Evolutionary conservation across 1,284 basidiomycete genomes (phyloP).

Genomic region (Fomitopsis betulina): DNA sequence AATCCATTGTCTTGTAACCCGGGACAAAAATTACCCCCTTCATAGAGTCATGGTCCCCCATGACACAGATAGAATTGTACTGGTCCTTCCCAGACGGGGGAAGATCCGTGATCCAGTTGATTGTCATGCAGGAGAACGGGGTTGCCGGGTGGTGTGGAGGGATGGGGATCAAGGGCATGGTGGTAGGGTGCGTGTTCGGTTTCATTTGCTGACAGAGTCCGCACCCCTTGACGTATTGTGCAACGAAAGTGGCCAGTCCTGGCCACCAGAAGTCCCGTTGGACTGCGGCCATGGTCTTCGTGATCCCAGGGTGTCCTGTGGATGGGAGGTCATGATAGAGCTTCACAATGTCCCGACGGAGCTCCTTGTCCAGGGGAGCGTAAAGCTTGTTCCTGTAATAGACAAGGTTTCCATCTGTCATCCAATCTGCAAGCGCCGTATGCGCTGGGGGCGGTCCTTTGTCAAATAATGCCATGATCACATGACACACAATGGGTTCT

Average conservation of each 20-base stretch:
- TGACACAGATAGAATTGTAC: conserved; percentile 31
- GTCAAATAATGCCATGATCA: too few relatives aligned
- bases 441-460: too few relatives aligned
- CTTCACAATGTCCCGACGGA: neutral
- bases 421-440: too few relatives aligned
- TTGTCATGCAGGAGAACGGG: conserved; percentile 20
- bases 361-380: neutral
- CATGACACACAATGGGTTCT: too few relatives aligned
- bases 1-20: neutral
- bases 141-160: neutral
- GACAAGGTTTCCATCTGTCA: too few relatives aligned
- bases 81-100: conserved; percentile 24
- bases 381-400: too few relatives aligned
- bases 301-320: conserved; percentile 4
- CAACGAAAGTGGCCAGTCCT: conserved; percentile 19
- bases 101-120: conserved; percentile 34
- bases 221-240: conserved; percentile 35
- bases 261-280: conserved; percentile 33
- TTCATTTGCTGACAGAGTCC: conserved; percentile 35
- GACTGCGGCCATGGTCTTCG: conserved; percentile 2
- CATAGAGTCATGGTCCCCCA: conserved; percentile 26
- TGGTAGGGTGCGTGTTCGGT: conserved; percentile 10
- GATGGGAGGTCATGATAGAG: conserved; percentile 8
- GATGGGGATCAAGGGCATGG: neutral
- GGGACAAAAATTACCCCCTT: conserved; percentile 30